These are phyloP conservation scores for Mycoemilia scoparia DNA, from an alignment of 192 early-diverging fungal species.

Conservation along the genomic window DNA sequence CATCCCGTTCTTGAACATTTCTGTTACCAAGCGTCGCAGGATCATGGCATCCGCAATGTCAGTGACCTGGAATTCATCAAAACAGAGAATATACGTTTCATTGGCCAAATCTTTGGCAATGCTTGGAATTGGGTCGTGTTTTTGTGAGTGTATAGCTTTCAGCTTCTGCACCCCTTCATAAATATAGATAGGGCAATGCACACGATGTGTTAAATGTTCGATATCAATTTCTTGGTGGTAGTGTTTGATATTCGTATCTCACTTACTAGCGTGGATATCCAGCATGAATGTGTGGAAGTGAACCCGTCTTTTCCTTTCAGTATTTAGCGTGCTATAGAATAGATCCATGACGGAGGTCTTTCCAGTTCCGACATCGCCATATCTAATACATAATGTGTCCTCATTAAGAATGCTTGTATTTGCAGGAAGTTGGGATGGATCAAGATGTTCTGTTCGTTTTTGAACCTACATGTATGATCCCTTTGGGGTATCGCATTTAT, in stretches of 20 bases:
- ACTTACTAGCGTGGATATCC: slow-evolving; percentile 71
- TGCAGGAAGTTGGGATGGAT: not conserved
- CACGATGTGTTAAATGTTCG: too few species aligned
- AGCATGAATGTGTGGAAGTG: slow-evolving; percentile 99
- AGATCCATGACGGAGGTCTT: slow-evolving; percentile 95
- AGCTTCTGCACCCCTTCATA: slow-evolving; percentile 45
- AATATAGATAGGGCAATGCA: too few species aligned
- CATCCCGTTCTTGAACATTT: slow-evolving; percentile 67
- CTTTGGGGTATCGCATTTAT: too few species aligned
- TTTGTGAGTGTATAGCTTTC: slow-evolving; percentile 26
- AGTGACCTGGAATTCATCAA: slow-evolving; percentile 91
- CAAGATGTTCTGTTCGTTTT: too few species aligned
- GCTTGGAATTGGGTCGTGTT: slow-evolving; percentile 40
- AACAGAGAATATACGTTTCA: slow-evolving; percentile 74
- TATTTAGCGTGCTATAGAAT: slow-evolving; percentile 64
- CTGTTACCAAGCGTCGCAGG: slow-evolving; percentile 56
- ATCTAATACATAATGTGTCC: slow-evolving; percentile 7
- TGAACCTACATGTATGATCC: too few species aligned
- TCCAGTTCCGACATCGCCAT: slow-evolving; percentile 72
- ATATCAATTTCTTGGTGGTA: too few species aligned
- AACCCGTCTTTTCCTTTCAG: slow-evolving; percentile 59
- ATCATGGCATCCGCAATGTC: slow-evolving; percentile 98
- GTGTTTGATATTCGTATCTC: too few species aligned
- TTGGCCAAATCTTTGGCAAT: slow-evolving; percentile 67
- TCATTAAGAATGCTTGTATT: not conserved